A percentile compares a stretch with the other conserved stretches of the same genome.
Conservation (phyloP, 352 stramenopile species). For the Globisporangium okanoganense region DNA sequence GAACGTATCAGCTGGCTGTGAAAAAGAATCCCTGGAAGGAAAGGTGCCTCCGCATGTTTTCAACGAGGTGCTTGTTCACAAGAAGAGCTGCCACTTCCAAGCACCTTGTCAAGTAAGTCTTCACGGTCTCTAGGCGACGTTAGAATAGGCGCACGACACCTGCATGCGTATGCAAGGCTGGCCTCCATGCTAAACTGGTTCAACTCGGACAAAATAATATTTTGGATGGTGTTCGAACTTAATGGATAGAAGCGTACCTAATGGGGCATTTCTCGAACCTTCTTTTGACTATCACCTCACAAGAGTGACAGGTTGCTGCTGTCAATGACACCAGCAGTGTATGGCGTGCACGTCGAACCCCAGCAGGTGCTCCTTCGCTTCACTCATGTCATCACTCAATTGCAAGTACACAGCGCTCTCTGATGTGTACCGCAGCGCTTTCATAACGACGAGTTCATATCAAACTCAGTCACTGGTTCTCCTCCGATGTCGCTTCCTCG, state of each 20-base stretch:
- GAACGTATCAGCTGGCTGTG: not conserved
- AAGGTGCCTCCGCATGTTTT: not conserved
- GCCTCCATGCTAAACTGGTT: not conserved
- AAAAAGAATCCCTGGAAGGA: constrained; percentile 8
- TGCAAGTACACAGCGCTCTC: not conserved
- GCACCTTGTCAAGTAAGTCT: not conserved
- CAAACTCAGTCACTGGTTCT: constrained; percentile 28
- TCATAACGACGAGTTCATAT: constrained; percentile 22
- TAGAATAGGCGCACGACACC: not conserved
- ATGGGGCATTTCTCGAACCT: constrained; percentile 35
- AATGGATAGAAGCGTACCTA: not conserved
- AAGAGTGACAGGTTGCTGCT: constrained; percentile 10
- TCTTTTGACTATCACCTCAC: constrained; percentile 15
- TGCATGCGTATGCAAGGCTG: not conserved
- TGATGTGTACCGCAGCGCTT: not conserved
- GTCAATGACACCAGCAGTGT: not conserved
- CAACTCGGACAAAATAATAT: not conserved
- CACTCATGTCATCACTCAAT: not conserved
- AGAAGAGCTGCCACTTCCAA: not conserved
- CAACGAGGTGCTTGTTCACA: not conserved
- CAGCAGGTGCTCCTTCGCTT: not conserved
- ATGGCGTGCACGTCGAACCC: not conserved
- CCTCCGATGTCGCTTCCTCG: constrained; percentile 13
- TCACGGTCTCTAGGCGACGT: not conserved
- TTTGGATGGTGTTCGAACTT: not conserved